These are phyloP conservation scores for Scutellaria barbata DNA, from an alignment of 257 asterid genomes.

Conservation along the genomic window DNA sequence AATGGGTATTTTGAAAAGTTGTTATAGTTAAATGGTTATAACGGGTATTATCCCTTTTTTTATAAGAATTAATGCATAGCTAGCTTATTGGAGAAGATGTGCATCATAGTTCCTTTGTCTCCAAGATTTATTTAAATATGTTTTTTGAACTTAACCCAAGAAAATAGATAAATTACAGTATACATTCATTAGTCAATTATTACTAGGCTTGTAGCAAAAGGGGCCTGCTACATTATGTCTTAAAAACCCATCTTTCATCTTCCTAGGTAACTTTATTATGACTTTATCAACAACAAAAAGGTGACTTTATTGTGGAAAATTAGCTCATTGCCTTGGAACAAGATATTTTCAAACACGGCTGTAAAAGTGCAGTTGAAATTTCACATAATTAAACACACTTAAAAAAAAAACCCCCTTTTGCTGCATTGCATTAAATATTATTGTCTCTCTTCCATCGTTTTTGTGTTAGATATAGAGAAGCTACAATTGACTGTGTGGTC, in stretches of 20 bases:
- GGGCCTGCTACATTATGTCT: constrained; percentile 24
- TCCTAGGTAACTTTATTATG: constrained; percentile 35
- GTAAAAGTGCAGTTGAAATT: constrained; percentile 31
- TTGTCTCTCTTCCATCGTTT: constrained; percentile 24
- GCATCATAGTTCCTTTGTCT: constrained; percentile 32
- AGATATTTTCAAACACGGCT: constrained; percentile 31
- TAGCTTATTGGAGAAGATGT: constrained; percentile 30
- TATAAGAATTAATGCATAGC: not conserved
- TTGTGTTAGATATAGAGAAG: constrained; percentile 2
- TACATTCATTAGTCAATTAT: constrained; percentile 10
- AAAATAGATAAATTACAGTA: not conserved
- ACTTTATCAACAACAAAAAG: not conserved
- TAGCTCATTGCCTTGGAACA: constrained; percentile 42
- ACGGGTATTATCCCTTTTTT: too few relatives aligned
- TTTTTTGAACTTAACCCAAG: constrained; percentile 13
- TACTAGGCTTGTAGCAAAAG: constrained; percentile 25
- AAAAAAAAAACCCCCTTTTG: constrained; percentile 14
- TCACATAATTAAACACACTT: constrained; percentile 13
- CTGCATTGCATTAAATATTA: constrained; percentile 37
- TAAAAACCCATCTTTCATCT: constrained; percentile 30
- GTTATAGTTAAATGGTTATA: too few relatives aligned
- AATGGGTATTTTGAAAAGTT: too few relatives aligned
- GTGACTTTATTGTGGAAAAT: constrained; percentile 31
- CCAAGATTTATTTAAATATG: constrained; percentile 29
- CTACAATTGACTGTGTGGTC: constrained; percentile 35